Evolutionary conservation across 345 rosid species (phyloP).

Genomic region (Excoecaria agallocha): DNA sequence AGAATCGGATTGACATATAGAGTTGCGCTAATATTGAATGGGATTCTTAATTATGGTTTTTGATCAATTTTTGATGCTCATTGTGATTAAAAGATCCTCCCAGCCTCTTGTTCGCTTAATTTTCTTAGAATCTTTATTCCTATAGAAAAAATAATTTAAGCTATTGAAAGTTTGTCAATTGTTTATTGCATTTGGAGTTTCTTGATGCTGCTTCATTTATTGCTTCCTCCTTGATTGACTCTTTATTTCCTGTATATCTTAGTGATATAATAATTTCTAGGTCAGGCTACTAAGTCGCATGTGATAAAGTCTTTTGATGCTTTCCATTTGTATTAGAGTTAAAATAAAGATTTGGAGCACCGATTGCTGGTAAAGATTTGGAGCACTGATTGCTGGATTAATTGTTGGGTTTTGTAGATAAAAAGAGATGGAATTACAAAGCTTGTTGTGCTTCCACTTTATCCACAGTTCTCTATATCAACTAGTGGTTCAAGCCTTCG

Average conservation of each 20-base stretch:
- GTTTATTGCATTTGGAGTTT: background rate
- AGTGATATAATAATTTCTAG: background rate
- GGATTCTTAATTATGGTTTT: background rate
- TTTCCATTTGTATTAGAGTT: background rate
- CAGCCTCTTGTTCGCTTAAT: background rate
- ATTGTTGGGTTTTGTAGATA: constrained; percentile 47
- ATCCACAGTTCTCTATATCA: constrained; percentile 98
- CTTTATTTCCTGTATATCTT: background rate
- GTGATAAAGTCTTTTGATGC: constrained; percentile 9
- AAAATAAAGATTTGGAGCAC: too few species aligned
- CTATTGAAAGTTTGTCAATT: background rate
- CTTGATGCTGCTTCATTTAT: background rate
- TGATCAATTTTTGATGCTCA: background rate
- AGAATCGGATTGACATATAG: background rate
- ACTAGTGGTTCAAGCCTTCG: constrained; percentile 98
- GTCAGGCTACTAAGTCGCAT: background rate
- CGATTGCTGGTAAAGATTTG: too few species aligned
- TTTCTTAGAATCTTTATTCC: background rate
- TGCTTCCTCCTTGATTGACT: background rate
- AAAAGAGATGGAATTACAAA: constrained; percentile 83
- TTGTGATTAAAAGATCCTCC: background rate
- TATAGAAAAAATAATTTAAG: background rate
- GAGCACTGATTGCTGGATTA: background rate
- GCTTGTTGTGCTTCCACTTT: constrained; percentile 97
- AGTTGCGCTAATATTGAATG: background rate